phyloP scores from a whole-genome alignment of 2,329 filamentous ascomycete species.

The Penicillium sp. region DNA sequence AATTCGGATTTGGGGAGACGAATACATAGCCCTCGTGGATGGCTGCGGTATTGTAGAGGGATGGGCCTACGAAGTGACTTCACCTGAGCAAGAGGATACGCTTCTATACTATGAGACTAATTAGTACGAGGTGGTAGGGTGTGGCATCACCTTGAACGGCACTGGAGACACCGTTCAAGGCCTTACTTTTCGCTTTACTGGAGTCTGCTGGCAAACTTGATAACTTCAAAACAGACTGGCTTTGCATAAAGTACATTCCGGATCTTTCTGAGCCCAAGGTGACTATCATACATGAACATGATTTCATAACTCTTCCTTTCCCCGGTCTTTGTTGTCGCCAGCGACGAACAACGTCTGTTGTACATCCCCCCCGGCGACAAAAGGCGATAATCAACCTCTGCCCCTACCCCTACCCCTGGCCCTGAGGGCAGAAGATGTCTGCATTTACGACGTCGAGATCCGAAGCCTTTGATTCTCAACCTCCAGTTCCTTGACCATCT shows the following conservation, averaged over 20 bases:
- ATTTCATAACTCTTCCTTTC: background rate
- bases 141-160: background rate
- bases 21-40: background rate
- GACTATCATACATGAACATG: background rate
- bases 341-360: no score
- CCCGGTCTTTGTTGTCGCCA: background rate
- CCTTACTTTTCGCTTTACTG: background rate
- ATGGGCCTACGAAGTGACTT: background rate
- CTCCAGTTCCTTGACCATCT: slow-evolving; percentile 15
- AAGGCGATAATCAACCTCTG: background rate
- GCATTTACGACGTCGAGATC: slow-evolving; percentile 25
- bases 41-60: background rate
- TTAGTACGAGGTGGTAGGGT: background rate
- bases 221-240: background rate
- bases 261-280: background rate
- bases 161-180: background rate
- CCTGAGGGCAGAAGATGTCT: background rate
- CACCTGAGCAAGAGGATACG: background rate
- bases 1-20: background rate
- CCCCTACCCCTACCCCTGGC: background rate
- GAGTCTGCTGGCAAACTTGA: background rate
- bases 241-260: background rate
- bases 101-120: background rate
- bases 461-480: slow-evolving; percentile 25
- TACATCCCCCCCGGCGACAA: no score